phyloP scores from a whole-genome alignment of 768 basidiomycete species.

The Lactarius sp. region DNA sequence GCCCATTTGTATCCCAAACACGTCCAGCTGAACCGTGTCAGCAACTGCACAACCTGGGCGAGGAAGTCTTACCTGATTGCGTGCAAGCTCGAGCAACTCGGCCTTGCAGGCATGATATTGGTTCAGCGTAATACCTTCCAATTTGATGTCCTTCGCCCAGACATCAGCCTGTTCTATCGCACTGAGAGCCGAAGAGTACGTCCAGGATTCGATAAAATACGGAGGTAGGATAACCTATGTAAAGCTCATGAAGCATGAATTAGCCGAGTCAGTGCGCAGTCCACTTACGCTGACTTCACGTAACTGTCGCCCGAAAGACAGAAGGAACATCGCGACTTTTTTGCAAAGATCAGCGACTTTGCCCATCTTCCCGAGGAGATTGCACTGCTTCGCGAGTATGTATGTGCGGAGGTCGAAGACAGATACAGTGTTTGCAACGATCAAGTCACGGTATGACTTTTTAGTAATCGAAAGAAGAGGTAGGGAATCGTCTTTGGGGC shows the following conservation, averaged over 20 bases:
- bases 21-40: constrained; percentile 58
- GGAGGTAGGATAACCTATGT: constrained; percentile 48
- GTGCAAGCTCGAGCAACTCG: constrained; percentile 86
- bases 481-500: constrained; percentile 67
- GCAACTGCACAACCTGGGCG: not conserved
- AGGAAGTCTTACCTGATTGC: constrained; percentile 53
- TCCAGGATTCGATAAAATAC: constrained; percentile 90
- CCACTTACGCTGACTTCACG: constrained; percentile 64
- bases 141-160: constrained; percentile 52
- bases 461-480: constrained; percentile 72
- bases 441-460: constrained; percentile 87
- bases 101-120: constrained; percentile 73
- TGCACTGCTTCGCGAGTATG: constrained; percentile 81
- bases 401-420: constrained; percentile 93
- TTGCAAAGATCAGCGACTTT: constrained; percentile 64
- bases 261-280: not conserved
- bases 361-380: constrained; percentile 64
- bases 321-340: constrained; percentile 71
- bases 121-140: constrained; percentile 44
- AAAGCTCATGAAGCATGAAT: constrained; percentile 9
- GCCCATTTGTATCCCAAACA: constrained; percentile 68
- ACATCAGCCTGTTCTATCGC: constrained; percentile 73
- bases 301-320: constrained; percentile 68
- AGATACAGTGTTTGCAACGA: constrained; percentile 84
- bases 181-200: constrained; percentile 82